Evolutionary conservation across 371 early-diverging fungal genomes (phyloP).

Genomic region (Sporodiniella umbellata): DNA sequence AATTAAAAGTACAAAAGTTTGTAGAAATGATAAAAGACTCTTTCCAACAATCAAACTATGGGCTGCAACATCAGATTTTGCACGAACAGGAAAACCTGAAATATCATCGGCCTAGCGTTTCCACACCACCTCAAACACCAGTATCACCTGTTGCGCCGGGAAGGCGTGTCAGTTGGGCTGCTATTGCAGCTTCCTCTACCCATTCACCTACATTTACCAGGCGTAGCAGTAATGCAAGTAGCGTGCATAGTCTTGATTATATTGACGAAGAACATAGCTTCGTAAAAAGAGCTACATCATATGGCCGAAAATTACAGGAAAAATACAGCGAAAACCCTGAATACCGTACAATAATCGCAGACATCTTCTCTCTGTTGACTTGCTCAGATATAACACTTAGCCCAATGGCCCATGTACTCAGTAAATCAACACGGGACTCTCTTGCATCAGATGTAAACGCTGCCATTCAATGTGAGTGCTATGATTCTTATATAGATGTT

Average conservation of each 20-base stretch:
- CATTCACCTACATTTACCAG: neutral
- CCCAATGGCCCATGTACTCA: constrained; percentile 50
- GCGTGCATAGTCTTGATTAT: neutral
- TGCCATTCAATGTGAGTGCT: constrained; percentile 61
- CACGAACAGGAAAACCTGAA: constrained; percentile 4
- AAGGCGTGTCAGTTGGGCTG: constrained; percentile 36
- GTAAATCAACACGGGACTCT: constrained; percentile 48
- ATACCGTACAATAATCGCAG: constrained; percentile 9
- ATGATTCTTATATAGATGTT: neutral
- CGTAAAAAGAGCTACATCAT: constrained; percentile 51
- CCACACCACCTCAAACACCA: constrained; percentile 12
- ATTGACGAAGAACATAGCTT: constrained; percentile 16
- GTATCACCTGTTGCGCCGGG: constrained; percentile 25
- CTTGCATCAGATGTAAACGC: constrained; percentile 67
- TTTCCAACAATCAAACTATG: neutral
- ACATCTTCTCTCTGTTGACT: constrained; percentile 69
- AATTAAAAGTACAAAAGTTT: constrained; percentile 76
- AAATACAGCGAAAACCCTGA: constrained; percentile 57
- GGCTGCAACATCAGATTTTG: constrained; percentile 2
- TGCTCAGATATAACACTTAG: constrained; percentile 57
- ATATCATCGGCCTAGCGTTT: neutral
- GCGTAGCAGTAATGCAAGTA: constrained; percentile 3
- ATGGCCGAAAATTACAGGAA: constrained; percentile 67
- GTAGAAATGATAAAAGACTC: constrained; percentile 3
- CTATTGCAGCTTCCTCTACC: constrained; percentile 25